Conservation (phyloP, 352 stramenopile species). For the Pythium scleroteichum region DNA sequence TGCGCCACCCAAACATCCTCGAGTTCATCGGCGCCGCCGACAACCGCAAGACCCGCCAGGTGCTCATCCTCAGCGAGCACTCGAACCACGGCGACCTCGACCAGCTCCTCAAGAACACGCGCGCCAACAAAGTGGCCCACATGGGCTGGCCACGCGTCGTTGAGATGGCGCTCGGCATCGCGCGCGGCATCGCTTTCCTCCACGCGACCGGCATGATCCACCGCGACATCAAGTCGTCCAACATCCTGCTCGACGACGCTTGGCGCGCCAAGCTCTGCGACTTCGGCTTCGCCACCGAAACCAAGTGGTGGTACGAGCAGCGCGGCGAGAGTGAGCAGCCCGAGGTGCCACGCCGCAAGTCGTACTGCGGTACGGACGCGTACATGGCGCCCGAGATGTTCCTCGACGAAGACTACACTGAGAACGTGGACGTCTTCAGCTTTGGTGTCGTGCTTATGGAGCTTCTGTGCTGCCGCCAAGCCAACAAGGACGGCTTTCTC, state of each 20-base stretch:
- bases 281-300: slow-evolving; percentile 83
- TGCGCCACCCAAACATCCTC: slow-evolving; percentile 73
- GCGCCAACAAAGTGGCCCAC: slow-evolving; percentile 42
- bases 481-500: slow-evolving; percentile 78
- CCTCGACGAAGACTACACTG: slow-evolving; percentile 82
- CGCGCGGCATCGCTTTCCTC: slow-evolving; percentile 94
- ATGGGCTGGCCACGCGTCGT: slow-evolving; percentile 62
- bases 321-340: slow-evolving; percentile 26
- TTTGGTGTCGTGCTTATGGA: slow-evolving; percentile 89
- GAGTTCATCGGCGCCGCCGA: slow-evolving; percentile 77
- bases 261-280: slow-evolving; percentile 80
- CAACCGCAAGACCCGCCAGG: slow-evolving; percentile 65
- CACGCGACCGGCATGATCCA: slow-evolving; percentile 87
- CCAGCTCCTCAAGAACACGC: slow-evolving; percentile 61
- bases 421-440: slow-evolving; percentile 85
- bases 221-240: slow-evolving; percentile 88
- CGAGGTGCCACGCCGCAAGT: slow-evolving; percentile 58
- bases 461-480: slow-evolving; percentile 77
- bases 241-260: slow-evolving; percentile 78
- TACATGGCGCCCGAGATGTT: slow-evolving; percentile 89
- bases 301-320: slow-evolving; percentile 37
- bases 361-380: slow-evolving; percentile 84
- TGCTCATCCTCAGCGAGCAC: slow-evolving; percentile 86
- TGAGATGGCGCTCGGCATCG: slow-evolving; percentile 76
- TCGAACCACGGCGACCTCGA: slow-evolving; percentile 76